Evolutionary conservation across 1,284 basidiomycete species (phyloP), one percentile per base, ranked within the genome.

Genomic region (Tremellales sp.): DNA sequence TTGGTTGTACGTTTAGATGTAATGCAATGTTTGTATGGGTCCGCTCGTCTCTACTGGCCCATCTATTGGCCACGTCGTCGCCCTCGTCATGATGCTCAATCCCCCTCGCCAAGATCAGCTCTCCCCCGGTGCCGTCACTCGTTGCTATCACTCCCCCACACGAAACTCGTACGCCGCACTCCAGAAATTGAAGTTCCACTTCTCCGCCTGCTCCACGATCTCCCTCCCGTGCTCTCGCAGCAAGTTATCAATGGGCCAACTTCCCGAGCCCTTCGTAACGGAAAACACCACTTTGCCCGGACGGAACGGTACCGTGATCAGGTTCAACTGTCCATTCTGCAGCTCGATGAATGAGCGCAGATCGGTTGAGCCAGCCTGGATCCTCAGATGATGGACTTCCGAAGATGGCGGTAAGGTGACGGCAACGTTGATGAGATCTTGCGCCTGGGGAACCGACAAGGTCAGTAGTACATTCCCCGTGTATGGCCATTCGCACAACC

Each of bases 141-240:
- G n/a, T n/a, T n/a, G n/a, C n/a, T 9, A 25, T 39, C 12, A 39
- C 9, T 13, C 6, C 27, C 37, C 8, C 18, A 36, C n/a, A 8
- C 18, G 34, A 36, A 8, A 21, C 22, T n/a, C 45, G 62, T 60
- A 68, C 18, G 48, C 39, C 8, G 66, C 69, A 12, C 54, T 65
- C 71, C 71, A 73, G 51, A 71, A 61, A 53, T 73, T 73, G 53
- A 67, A 73, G 50, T 73, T 73, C 51, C 67, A 72, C 28, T 26
- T 34, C 8, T 46, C 28, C n/a, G 45, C 26, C 3, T 43, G 38
- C 16, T 48, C 50, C 19, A 34, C 39, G 32, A 71, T 67, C 5
- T 49, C 42, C 34, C 31, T 56, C 4, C 64, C 70, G 24, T 52
- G 38, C 1, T 57, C 68, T n/a, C 44, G 22, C 4, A 68, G 42